These are phyloP conservation scores for Usnea hakonensis DNA, from an alignment of 495 filamentous ascomycete species.

Conservation along the genomic window DNA sequence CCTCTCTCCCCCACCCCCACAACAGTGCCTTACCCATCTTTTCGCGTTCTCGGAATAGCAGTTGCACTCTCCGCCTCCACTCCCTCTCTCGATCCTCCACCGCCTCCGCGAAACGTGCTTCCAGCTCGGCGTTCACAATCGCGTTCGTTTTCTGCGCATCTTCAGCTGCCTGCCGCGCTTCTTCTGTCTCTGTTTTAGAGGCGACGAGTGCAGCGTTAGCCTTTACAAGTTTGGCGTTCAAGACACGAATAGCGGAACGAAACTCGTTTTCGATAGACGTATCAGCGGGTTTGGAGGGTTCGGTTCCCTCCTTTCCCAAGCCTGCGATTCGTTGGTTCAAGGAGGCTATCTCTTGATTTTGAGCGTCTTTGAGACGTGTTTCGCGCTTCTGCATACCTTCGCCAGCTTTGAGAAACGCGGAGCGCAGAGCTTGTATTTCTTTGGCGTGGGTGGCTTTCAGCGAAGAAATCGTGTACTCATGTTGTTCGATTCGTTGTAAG, in stretches of 20 bases:
- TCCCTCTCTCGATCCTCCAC: constrained; percentile 44
- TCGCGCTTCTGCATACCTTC: constrained; percentile 36
- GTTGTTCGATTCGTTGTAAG: constrained; percentile 34
- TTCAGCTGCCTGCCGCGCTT: constrained; percentile 9
- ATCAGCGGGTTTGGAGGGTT: not conserved
- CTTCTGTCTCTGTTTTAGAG: constrained; percentile 14
- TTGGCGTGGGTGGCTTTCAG: constrained; percentile 39
- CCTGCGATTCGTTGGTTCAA: constrained; percentile 11
- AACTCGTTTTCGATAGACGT: constrained; percentile 26
- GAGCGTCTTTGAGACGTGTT: constrained; percentile 14
- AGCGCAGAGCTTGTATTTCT: constrained; percentile 36
- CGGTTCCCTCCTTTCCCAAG: constrained; percentile 1
- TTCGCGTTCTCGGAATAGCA: constrained; percentile 50
- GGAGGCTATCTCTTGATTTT: constrained; percentile 7
- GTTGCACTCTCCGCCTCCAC: constrained; percentile 43
- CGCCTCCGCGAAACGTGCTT: constrained; percentile 34
- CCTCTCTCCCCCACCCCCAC: constrained; percentile 45
- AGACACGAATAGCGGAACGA: constrained; percentile 32
- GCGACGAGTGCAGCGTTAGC: constrained; percentile 4
- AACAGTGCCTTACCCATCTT: constrained; percentile 46
- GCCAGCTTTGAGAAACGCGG: constrained; percentile 32
- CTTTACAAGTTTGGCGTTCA: constrained; percentile 23
- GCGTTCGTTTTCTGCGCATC: constrained; percentile 11
- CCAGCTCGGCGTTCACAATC: constrained; percentile 20
- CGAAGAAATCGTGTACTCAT: constrained; percentile 34